A percentile compares a stretch with the other conserved stretches of the same genome.
Evolutionary conservation across 1,139 yeast species (phyloP).

Genomic region (Debaryomyces nepalensis): DNA sequence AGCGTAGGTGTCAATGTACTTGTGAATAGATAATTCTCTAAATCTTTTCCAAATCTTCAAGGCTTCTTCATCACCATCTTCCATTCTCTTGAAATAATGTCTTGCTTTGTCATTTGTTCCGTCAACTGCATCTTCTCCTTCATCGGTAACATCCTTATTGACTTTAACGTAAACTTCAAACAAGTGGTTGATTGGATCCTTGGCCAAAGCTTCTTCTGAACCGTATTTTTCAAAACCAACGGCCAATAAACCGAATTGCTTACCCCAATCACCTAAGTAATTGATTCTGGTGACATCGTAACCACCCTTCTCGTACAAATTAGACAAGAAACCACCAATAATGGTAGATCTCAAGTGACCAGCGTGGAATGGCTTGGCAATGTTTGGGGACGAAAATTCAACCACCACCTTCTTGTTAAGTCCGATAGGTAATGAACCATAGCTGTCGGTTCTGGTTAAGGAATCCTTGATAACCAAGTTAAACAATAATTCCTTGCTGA

Average conservation of each 20-base stretch:
- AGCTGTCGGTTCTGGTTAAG: conserved; percentile 60
- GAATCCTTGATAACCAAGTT: conserved; percentile 74
- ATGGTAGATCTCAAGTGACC: conserved; percentile 98
- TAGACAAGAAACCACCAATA: conserved; percentile 95
- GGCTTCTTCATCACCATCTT: conserved; percentile 87
- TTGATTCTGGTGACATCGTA: conserved; percentile 90
- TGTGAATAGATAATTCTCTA: conserved; percentile 86
- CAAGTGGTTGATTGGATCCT: conserved; percentile 91
- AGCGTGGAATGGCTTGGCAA: conserved; percentile 99
- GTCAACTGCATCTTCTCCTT: conserved; percentile 66
- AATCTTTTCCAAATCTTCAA: conserved; percentile 82
- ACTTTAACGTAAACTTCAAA: conserved; percentile 92
- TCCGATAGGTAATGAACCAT: conserved; percentile 81
- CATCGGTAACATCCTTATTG: conserved; percentile 77
- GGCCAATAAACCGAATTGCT: conserved; percentile 95
- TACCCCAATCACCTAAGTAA: conserved; percentile 99
- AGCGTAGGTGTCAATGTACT: conserved; percentile 84
- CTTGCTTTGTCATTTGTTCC: conserved; percentile 84
- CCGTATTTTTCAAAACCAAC: conserved; percentile 91
- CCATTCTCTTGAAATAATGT: conserved; percentile 88
- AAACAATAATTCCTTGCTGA: conserved; percentile 66
- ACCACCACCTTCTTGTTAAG: conserved; percentile 72
- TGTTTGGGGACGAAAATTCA: conserved; percentile 97
- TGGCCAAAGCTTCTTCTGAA: conserved; percentile 65
- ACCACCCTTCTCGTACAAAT: conserved; percentile 87